These are phyloP conservation scores for Xylaria sp. DNA, from an alignment of 2,329 filamentous ascomycete species.

Conservation along the genomic window DNA sequence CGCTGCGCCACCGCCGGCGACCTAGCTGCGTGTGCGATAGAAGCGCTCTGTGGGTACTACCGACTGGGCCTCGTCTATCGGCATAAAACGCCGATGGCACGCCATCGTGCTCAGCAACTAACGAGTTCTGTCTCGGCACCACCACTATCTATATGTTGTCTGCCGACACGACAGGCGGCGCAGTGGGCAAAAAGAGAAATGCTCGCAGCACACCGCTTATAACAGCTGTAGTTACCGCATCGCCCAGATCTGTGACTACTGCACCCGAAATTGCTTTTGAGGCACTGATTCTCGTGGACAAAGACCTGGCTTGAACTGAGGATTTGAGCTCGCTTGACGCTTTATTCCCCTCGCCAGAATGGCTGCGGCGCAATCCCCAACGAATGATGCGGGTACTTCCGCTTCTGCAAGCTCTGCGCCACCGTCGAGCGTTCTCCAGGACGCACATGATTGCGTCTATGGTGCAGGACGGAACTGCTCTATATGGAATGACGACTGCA, in stretches of 20 bases:
- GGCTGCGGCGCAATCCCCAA: slow-evolving; percentile 9
- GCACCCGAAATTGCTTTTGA: too few relatives aligned
- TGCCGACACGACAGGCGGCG: background rate
- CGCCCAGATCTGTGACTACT: too few relatives aligned
- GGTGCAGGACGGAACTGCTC: background rate
- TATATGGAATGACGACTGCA: slow-evolving; percentile 4
- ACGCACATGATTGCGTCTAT: background rate
- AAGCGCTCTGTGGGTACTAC: too few relatives aligned
- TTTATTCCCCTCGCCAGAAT: background rate
- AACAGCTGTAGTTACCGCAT: too few relatives aligned
- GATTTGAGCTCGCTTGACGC: too few relatives aligned
- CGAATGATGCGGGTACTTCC: slow-evolving; percentile 4
- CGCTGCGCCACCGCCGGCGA: background rate
- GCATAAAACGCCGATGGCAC: slow-evolving; percentile 5
- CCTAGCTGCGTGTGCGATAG: too few relatives aligned
- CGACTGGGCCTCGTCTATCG: background rate
- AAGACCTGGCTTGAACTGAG: too few relatives aligned
- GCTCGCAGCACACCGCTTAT: too few relatives aligned
- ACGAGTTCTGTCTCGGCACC: background rate
- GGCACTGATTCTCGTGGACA: too few relatives aligned
- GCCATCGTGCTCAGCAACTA: background rate
- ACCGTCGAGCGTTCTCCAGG: background rate
- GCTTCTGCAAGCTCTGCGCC: slow-evolving; percentile 3
- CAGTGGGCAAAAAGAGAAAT: too few relatives aligned
- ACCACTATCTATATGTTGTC: slow-evolving; percentile 4